Evolutionary conservation across 73 alveolate genomes (phyloP).

Genomic region (Blepharisma stoltei): DNA sequence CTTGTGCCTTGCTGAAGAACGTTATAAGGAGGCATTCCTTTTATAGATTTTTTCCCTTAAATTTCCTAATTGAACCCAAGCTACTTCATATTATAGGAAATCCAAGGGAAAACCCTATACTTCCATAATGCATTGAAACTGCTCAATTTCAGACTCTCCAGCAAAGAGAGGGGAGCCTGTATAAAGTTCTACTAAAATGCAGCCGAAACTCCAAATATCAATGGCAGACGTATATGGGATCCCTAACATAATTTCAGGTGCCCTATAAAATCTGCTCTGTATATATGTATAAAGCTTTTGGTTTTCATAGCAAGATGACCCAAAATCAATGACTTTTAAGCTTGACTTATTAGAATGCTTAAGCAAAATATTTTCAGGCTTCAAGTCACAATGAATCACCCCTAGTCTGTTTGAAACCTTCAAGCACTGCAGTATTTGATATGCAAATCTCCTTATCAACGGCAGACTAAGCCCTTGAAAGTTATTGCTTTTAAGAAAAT

Average conservation of each 20-base stretch:
- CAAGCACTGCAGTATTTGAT: slow-evolving; percentile 68
- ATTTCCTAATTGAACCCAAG: too few relatives aligned
- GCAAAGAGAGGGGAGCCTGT: slow-evolving; percentile 56
- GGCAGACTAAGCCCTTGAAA: slow-evolving; percentile 20
- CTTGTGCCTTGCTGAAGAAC: not conserved
- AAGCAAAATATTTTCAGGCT: slow-evolving; percentile 87
- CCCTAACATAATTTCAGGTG: slow-evolving; percentile 62
- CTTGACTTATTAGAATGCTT: slow-evolving; percentile 58
- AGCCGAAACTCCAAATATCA: slow-evolving; percentile 76
- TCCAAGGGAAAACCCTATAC: too few relatives aligned
- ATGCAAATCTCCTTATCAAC: slow-evolving; percentile 75
- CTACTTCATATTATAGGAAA: too few relatives aligned
- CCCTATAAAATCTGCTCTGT: slow-evolving; percentile 54
- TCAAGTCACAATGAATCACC: slow-evolving; percentile 87
- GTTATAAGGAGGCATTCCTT: slow-evolving; percentile 2
- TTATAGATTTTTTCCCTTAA: too few relatives aligned
- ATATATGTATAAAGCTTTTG: slow-evolving; percentile 32
- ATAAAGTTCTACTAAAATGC: slow-evolving; percentile 66
- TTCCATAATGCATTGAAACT: slow-evolving; percentile 23
- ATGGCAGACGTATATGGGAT: slow-evolving; percentile 53
- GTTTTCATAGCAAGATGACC: slow-evolving; percentile 36
- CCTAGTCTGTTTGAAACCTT: slow-evolving; percentile 54
- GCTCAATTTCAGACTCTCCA: slow-evolving; percentile 40
- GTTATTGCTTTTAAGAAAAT: not conserved
- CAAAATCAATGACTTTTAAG: slow-evolving; percentile 84